phyloP scores from a whole-genome alignment of 495 filamentous ascomycete species.

The Neurospora pannonica region DNA sequence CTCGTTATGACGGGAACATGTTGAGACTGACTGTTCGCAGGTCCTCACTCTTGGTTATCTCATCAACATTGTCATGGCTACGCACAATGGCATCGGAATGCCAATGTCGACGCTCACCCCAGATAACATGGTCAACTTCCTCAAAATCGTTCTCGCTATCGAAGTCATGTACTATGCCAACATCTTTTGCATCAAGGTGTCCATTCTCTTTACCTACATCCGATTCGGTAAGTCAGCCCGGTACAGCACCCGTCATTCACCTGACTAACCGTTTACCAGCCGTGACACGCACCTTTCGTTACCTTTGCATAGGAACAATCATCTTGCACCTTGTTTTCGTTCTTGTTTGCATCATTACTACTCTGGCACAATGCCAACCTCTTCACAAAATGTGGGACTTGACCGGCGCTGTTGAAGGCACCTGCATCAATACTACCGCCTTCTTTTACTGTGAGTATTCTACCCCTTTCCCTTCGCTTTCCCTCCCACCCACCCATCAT shows the following conservation, averaged over 20 bases:
- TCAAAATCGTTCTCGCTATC: conserved; percentile 32
- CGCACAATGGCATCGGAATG: conserved; percentile 21
- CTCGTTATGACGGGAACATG: background rate
- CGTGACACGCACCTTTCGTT: conserved; percentile 22
- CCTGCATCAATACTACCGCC: conserved; percentile 39
- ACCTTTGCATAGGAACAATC: conserved; percentile 24
- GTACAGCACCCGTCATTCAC: background rate
- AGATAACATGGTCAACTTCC: conserved; percentile 22
- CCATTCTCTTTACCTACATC: conserved; percentile 40
- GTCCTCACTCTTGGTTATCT: conserved; percentile 25
- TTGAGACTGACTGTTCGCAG: conserved; percentile 4
- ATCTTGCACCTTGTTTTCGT: conserved; percentile 28
- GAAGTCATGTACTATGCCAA: conserved; percentile 35
- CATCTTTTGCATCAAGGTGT: conserved; percentile 33
- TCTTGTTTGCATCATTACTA: conserved; percentile 25
- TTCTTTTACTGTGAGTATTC: conserved; percentile 39
- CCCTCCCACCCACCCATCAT: background rate
- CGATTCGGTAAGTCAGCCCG: conserved; percentile 31
- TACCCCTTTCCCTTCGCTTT: background rate
- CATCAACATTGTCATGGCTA: conserved; percentile 18
- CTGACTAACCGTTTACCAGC: conserved; percentile 7
- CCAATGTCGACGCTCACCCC: conserved; percentile 18
- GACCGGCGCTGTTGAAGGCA: conserved; percentile 19
- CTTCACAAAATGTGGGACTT: conserved; percentile 39
- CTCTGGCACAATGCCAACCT: conserved; percentile 36